Conservation (phyloP, 192 early-diverging fungal species). For the Anaeromyces robustus region DNA sequence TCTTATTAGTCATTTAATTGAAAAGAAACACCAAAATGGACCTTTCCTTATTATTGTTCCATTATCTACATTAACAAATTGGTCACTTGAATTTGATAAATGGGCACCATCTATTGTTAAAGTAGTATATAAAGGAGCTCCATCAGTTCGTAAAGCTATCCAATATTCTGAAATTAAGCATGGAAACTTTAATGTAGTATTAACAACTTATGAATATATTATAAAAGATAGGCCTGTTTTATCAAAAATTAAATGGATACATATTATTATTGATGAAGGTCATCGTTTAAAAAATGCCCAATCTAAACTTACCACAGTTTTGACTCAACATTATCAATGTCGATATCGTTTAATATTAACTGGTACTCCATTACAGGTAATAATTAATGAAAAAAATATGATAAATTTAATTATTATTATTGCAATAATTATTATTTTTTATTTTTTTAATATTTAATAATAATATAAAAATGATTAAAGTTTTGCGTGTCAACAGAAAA, state of each 20-base stretch:
- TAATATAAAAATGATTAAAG: too few relatives aligned
- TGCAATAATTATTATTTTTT: background rate
- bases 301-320: constrained; percentile 67
- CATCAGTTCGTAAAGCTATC: constrained; percentile 51
- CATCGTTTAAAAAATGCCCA: constrained; percentile 96
- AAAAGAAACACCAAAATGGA: constrained; percentile 81
- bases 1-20: constrained; percentile 88
- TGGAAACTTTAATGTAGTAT: constrained; percentile 79
- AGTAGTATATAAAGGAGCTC: constrained; percentile 86
- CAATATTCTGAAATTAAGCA: constrained; percentile 49
- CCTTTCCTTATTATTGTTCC: constrained; percentile 96
- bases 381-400: background rate
- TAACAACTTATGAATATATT: constrained; percentile 96
- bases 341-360: constrained; percentile 92
- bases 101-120: constrained; percentile 85
- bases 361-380: constrained; percentile 88
- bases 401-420: background rate
- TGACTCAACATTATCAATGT: constrained; percentile 76
- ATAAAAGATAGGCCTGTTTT: constrained; percentile 76
- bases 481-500: too few relatives aligned
- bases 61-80: constrained; percentile 90
- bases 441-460: background rate
- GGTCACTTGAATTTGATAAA: constrained; percentile 92
- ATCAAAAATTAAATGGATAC: constrained; percentile 84
- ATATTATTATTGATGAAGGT: constrained; percentile 98